Evolutionary conservation across 1,284 basidiomycete species (phyloP), one percentile per base, ranked within the genome.

Genomic region (Austroboletus novae-zelandiae): DNA sequence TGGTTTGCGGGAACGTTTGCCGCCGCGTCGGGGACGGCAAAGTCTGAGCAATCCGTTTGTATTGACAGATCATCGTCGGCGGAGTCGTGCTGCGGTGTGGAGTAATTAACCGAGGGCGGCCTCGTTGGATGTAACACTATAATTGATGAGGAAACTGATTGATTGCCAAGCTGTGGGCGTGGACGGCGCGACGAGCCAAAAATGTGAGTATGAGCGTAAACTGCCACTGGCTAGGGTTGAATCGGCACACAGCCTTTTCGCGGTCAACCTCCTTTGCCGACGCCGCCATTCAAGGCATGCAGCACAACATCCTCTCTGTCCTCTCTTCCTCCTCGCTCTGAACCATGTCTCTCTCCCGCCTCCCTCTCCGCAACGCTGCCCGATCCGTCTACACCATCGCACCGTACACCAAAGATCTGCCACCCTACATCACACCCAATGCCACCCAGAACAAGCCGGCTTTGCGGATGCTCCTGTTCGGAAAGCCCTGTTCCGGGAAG

Each of bases 401-500:
- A 7, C 62, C 60, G 2, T 52, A 55, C 30, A 46, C 36, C 47
- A 51, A 54, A 23, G 42, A 44, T 6, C 15, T 66, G 4, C 61
- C 62, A 0, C 53, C 58, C 29, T 68, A 47, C 52, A 40, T 55
- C 27, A 36, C 46, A 5, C 46, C 54, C 18, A 52, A 32, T 17
- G 15, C 45, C n/a, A 1, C 50, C 3, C 51, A 56, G 43, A 50
- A 20, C 54, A 55, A 45, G 42, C 55, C 62, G 18, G 45, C 43
- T 25, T 68, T 89, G 49, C 78, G 89, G 45, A 86, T 90, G 83
- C 72, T 91, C 54, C 82, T 91, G 77, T 86, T 90, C 65, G 88
- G 89, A 23, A 91, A 91, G 67, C 88, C 88, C 8, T 89, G 85
- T 35, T 81, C 84, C 30, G 86, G 87, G 40, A 89, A 88, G 69